These are phyloP conservation scores for Boletus rubescentipes DNA, from an alignment of 768 basidiomycete species.

Conservation along the genomic window DNA sequence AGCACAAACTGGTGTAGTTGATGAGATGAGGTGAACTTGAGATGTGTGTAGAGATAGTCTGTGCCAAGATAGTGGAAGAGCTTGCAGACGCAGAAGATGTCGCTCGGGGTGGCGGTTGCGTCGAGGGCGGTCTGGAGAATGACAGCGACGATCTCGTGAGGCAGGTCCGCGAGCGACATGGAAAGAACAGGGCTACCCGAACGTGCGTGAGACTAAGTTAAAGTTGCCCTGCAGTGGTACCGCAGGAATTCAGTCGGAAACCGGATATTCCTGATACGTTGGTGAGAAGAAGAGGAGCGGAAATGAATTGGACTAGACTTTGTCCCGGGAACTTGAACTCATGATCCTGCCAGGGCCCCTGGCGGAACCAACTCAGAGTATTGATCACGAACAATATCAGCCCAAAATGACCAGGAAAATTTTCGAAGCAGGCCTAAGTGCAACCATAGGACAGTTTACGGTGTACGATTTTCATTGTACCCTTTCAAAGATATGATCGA, in stretches of 20 bases:
- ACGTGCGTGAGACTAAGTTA: neutral
- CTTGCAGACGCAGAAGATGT: constrained; percentile 23
- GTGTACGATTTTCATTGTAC: neutral
- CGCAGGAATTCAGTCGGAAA: constrained; percentile 4
- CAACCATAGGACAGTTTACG: no score
- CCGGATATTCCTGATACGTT: neutral
- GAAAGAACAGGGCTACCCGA: neutral
- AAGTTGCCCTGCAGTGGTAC: neutral
- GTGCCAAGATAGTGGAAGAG: constrained; percentile 22
- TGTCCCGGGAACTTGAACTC: neutral
- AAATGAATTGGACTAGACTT: neutral
- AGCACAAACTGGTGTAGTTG: constrained; percentile 23
- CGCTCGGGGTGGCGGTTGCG: constrained; percentile 11
- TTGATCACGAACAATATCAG: neutral
- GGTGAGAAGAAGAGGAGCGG: no score
- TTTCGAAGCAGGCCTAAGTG: neutral
- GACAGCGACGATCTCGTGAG: constrained; percentile 21
- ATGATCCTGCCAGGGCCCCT: neutral
- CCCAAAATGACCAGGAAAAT: neutral
- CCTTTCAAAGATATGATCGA: neutral
- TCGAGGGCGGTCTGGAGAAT: constrained; percentile 20
- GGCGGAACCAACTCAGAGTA: neutral
- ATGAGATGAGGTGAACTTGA: constrained; percentile 23
- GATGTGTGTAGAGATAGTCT: constrained; percentile 24
- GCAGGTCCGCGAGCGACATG: constrained; percentile 19